Evolutionary conservation across 177 flowering plant genomes (phyloP).

Genomic region (Tripterygium wilfordii): DNA sequence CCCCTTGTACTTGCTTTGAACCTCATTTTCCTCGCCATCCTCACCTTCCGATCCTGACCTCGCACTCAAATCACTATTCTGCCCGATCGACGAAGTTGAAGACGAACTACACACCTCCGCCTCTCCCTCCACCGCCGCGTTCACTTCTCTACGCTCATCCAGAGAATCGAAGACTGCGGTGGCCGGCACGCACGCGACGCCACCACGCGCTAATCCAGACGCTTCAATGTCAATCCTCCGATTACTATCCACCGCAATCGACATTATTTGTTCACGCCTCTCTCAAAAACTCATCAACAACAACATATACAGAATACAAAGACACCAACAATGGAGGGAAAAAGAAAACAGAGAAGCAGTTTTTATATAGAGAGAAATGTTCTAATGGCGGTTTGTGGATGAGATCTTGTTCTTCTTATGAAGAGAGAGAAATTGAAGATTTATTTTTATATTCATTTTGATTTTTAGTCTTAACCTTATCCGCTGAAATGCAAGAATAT

Average conservation of each 20-base stretch:
- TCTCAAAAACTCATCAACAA: too few species aligned
- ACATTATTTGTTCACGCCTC: too few species aligned
- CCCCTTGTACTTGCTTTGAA: constrained; percentile 32
- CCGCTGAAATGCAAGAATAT: too few species aligned
- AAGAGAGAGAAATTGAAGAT: too few species aligned
- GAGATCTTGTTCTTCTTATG: too few species aligned
- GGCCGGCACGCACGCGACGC: neutral
- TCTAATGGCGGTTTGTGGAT: too few species aligned
- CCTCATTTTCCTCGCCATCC: constrained; percentile 24
- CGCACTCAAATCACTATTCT: constrained; percentile 29
- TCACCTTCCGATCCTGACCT: constrained; percentile 13
- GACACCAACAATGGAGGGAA: too few species aligned
- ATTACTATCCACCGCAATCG: constrained; percentile 16
- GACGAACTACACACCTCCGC: constrained; percentile 11
- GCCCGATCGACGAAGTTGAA: constrained; percentile 40
- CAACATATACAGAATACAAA: constrained; percentile 2
- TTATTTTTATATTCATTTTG: too few species aligned
- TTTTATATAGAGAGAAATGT: too few species aligned
- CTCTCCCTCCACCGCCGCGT: neutral
- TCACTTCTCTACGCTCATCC: neutral
- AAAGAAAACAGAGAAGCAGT: too few species aligned
- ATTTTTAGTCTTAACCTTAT: too few species aligned
- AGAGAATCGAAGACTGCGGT: constrained; percentile 3
- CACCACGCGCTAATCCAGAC: neutral
- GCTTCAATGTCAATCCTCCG: neutral